Base-by-base conservation (phyloP, 2,329 filamentous ascomycete species). In the Nakataea oryzae region DNA sequence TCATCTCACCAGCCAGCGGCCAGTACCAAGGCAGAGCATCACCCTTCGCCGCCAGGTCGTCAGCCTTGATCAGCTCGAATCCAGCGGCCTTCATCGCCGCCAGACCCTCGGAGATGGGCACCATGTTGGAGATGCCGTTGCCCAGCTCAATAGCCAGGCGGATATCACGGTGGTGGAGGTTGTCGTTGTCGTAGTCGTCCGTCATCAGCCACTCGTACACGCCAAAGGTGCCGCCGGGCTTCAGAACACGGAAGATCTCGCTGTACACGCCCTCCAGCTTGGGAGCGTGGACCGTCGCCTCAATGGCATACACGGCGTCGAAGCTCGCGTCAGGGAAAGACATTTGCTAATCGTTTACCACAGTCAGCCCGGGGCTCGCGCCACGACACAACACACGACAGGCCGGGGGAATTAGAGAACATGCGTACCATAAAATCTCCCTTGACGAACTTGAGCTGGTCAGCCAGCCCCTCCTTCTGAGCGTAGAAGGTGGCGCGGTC, bases 151-250 rank as follows among this genome's bases (percentile, higher is more conserved):
- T 99, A 66, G 89, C 93, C 24, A 97, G 86, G 66, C 95, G 90
- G 72, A 97, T 95, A 73, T 90, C 86, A 67, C 92, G 89, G 79
- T 97, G 95, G 70, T 86, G 81, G 1, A 90, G 75, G 81, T 97
- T 92, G 64, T 89, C 81, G 73, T 96, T 93, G 78, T 97, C 89
- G 77, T 97, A 99, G 28, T 87, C 80, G 66, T 97, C 93, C 8
- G 93, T 97, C 95, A 99, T 97, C 72, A 97, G 82, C 95, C 95
- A 97, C 77, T 99, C 95, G 78, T 97, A 99, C 61, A 97, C 93
- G 72, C 93, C 95, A 70, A 97, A 99, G 60, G 91, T 81, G 74
- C 95, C 93, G 64, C 95, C 95, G 26, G 95, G 95, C 83, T 97
- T 99, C 66, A 99, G 82, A 27, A 97, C 93, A 58, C 91, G 90